These are phyloP conservation scores for Colletotrichum neosansevieriae DNA, from an alignment of 2,329 filamentous ascomycete species.

Conservation along the genomic window DNA sequence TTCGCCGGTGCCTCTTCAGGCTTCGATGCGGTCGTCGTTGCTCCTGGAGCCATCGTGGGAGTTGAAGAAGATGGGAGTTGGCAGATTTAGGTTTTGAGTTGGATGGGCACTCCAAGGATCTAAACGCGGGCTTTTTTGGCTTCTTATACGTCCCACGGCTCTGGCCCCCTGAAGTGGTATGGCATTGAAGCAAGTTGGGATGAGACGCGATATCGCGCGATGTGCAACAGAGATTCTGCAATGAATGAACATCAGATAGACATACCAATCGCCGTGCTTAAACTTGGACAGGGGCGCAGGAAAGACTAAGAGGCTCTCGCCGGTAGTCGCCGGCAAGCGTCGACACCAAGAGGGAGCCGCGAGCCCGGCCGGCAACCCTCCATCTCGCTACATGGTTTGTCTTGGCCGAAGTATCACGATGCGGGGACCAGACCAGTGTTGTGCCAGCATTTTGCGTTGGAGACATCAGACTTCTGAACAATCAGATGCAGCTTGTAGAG, in stretches of 20 bases:
- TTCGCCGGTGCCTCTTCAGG: conserved; percentile 20
- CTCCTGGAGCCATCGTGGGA: conserved; percentile 37
- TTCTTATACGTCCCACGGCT: conserved; percentile 23
- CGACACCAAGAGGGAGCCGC: conserved; percentile 33
- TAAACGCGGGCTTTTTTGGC: neutral
- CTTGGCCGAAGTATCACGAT: conserved; percentile 15
- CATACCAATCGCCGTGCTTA: conserved; percentile 4
- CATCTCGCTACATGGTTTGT: conserved; percentile 13
- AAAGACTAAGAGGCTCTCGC: neutral
- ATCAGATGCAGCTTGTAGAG: neutral
- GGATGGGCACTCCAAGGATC: no score
- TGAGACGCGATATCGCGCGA: conserved; percentile 27
- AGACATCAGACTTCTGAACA: no score
- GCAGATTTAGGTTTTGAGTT: neutral
- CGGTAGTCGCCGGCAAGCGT: conserved; percentile 19
- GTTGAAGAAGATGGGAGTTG: neutral
- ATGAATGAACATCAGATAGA: neutral
- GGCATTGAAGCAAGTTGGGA: conserved; percentile 4
- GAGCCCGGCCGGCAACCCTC: neutral
- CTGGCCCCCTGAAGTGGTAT: neutral
- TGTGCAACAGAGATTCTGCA: conserved; percentile 21
- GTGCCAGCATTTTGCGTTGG: neutral
- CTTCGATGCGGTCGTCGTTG: conserved; percentile 28
- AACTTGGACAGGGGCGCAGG: neutral
- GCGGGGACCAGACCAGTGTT: conserved; percentile 18